Evolutionary conservation across 306 rosid genomes (phyloP), one percentile per base, ranked within the genome.

Genomic region (Aeschynomene evenia): DNA sequence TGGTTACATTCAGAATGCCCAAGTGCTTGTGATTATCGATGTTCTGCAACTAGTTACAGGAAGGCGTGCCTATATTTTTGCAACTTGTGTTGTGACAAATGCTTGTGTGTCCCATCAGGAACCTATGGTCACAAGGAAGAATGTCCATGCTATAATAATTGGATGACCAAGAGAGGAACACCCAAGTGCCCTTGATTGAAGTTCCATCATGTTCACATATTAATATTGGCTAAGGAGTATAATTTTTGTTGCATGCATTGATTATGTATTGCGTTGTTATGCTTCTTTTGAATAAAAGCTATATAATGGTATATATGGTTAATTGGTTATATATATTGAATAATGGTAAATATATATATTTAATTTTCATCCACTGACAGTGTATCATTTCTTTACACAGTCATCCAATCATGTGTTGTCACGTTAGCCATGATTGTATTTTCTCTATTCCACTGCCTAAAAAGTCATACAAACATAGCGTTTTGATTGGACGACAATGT

Each of bases 31-130:
- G 16, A 13, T 4, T 1, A 9, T 18, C 69, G 70, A 18, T 75
- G 80, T n/a, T 75, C 80, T 3, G 1, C 0, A 8, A 26, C 74
- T 1, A 12, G 2, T 0, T 7, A 23, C 18, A 36, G 0, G 64
- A 67, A 75, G 28, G 21, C 70, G 1, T 67, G 80, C 26, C 2
- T 68, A 5, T 18, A 1, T 1, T 75, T 1, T 6, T 75, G 80
- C 15, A 75, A 75, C 39, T 4, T 21, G 1, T 68, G 63, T 2
- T 68, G 73, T 68, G 7, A 0, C 0, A 39, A 4, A 53, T 68
- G 58, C 46, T 16, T 33, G 40, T 74, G 73, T 66, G 64, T 28
- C 1, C 57, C 70, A 9, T 72, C 63, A 1, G 42, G 63, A 72
- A 37, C 70, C 1, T 15, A 3, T 13, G 71, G 61, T 5, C 31